Evolutionary conservation across 371 early-diverging fungal genomes (phyloP).

Genomic region (Mucor plumbeus): DNA sequence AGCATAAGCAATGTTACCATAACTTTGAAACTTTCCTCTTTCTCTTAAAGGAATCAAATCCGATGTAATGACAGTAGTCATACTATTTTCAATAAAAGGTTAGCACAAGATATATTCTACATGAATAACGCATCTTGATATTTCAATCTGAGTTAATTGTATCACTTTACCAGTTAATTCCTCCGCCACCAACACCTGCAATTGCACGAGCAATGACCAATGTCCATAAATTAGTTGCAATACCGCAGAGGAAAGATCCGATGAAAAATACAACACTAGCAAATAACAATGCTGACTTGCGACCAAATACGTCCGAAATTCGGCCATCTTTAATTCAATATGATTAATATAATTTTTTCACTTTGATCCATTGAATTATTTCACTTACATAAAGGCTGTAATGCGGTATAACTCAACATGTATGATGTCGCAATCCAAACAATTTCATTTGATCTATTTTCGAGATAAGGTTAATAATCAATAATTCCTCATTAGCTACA

Average conservation of each 20-base stretch:
- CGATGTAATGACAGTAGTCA: conserved; percentile 44
- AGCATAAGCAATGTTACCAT: conserved; percentile 50
- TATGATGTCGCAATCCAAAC: conserved; percentile 79
- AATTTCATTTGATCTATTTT: conserved; percentile 35
- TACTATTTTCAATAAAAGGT: conserved; percentile 19
- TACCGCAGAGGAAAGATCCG: conserved; percentile 65
- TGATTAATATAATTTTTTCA: not conserved
- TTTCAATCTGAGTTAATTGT: not conserved
- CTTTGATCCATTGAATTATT: conserved; percentile 2
- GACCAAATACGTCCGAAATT: conserved; percentile 75
- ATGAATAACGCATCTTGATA: not conserved
- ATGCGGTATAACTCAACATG: conserved; percentile 77
- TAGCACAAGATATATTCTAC: not conserved
- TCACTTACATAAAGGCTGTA: conserved; percentile 76
- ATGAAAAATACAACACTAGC: conserved; percentile 61
- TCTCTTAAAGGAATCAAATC: conserved; percentile 53
- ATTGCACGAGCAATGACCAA: conserved; percentile 79
- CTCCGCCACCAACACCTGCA: conserved; percentile 83
- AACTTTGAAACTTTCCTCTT: conserved; percentile 56
- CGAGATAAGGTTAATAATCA: not conserved
- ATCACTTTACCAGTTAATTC: conserved; percentile 35
- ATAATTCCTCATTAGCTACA: too few relatives aligned
- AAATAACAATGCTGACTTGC: conserved; percentile 61
- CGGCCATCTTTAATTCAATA: conserved; percentile 60
- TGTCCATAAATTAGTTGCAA: conserved; percentile 60